A percentile compares a stretch with the other conserved stretches of the same genome.
Conservation (phyloP, 2,329 filamentous ascomycete species). For the Fusarium brachygibbosum region DNA sequence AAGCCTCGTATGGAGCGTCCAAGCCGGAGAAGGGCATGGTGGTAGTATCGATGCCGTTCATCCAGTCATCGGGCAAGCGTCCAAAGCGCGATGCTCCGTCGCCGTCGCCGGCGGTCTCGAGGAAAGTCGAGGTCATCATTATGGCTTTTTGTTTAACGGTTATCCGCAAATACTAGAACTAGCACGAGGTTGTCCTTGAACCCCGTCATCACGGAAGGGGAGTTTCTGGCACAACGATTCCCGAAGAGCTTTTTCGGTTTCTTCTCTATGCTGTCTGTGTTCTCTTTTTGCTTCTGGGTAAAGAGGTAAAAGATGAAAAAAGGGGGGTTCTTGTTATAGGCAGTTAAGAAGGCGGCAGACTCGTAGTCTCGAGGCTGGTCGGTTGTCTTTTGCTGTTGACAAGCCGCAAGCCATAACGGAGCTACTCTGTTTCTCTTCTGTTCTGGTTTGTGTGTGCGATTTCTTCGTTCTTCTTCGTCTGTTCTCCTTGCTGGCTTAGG, state of each 20-base stretch:
- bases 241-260: constrained; percentile 22
- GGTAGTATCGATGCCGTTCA: constrained; percentile 36
- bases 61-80: constrained; percentile 37
- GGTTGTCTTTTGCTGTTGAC: constrained; percentile 46
- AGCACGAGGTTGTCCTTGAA: constrained; percentile 43
- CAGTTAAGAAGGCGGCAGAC: constrained; percentile 49
- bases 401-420: constrained; percentile 49
- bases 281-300: constrained; percentile 2
- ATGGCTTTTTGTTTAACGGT: constrained; percentile 41
- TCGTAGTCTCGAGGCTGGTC: constrained; percentile 46
- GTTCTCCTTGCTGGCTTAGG: constrained; percentile 12
- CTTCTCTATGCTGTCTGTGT: constrained; percentile 17
- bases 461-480: constrained; percentile 22
- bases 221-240: constrained; percentile 9
- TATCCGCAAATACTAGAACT: constrained; percentile 47
- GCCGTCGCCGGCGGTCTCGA: constrained; percentile 39
- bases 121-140: constrained; percentile 47
- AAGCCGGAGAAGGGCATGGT: constrained; percentile 43
- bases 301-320: background rate
- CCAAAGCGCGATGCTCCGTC: constrained; percentile 28
- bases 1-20: constrained; percentile 39
- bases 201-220: constrained; percentile 47
- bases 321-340: constrained; percentile 41
- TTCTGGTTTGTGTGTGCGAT: constrained; percentile 16
- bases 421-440: constrained; percentile 22